Base-by-base conservation (phyloP, 2,329 filamentous ascomycete species). In the Pseudogymnoascus sp. region DNA sequence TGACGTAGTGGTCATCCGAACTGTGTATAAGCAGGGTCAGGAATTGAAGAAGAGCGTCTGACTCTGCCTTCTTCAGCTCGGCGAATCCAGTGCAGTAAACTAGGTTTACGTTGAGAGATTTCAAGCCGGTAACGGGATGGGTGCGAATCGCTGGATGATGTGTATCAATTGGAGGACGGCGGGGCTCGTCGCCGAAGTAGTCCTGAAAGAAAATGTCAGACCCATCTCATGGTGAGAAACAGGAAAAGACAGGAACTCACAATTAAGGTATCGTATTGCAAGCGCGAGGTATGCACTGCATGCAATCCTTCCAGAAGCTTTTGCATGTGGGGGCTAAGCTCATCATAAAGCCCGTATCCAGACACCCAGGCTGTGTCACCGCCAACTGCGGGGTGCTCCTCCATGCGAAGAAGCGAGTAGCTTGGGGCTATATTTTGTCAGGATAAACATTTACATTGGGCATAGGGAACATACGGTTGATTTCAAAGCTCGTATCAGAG, bases 131-230 rank as follows among this genome's bases (percentile, higher is more conserved):
- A 18, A 70, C 69, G 5, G 69, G 69, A 57, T 70, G 70, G 3
- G 69, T 71, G 32, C 70, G 65, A 28, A 70, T 61, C 1, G 68
- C 66, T 7, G 68, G 69, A 43, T 71, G 69, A 35, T 69, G 66
- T 1, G 67, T 68, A 43, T 70, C 69, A 34, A 70, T 66, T 28
- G 69, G 69, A 8, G 65, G 65, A 4, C 69, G 65, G 18, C 66
- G 67, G 30, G 68, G 68, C 12, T 63, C 57, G 32, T 65, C 65
- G 32, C 61, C 64, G 20, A 60, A 67, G 41, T 65, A 68, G 64
- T 64, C 67, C 61, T 50, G 14, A 8, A 11, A 6, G 43, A 30
- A 2, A 50, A 37, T 60, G 65, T 39, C 62, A 57, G 43, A 61
- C 43, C 43, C 62, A 59, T 60, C 57, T 62, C 39, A 8, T 32